Evolutionary conservation across 2,329 filamentous ascomycete species (phyloP).

Genomic region (Cladosporium cucumerinum): DNA sequence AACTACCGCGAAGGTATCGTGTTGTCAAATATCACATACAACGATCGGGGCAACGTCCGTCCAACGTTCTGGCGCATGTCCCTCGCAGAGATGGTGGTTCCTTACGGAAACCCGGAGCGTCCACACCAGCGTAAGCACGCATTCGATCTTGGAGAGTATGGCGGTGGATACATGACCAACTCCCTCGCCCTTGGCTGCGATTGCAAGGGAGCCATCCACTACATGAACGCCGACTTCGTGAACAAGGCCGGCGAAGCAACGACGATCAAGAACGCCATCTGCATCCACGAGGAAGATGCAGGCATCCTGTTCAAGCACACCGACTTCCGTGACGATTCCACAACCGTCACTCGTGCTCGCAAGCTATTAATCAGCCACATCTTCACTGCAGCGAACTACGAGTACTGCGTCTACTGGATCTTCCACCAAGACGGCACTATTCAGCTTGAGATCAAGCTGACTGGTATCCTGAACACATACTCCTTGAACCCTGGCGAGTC

Average conservation of each 20-base stretch:
- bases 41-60: slow-evolving; percentile 72
- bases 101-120: slow-evolving; percentile 77
- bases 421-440: slow-evolving; percentile 91
- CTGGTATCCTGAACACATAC: slow-evolving; percentile 90
- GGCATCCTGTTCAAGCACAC: slow-evolving; percentile 86
- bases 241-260: slow-evolving; percentile 68
- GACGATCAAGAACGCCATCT: slow-evolving; percentile 89
- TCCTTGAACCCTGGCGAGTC: slow-evolving; percentile 76
- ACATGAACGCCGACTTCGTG: slow-evolving; percentile 83
- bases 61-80: slow-evolving; percentile 87
- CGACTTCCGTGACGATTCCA: slow-evolving; percentile 86
- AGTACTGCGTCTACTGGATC: slow-evolving; percentile 83
- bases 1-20: slow-evolving; percentile 92
- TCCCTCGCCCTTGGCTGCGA: slow-evolving; percentile 73
- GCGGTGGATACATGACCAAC: slow-evolving; percentile 81
- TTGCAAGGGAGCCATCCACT: slow-evolving; percentile 88
- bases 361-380: slow-evolving; percentile 87
- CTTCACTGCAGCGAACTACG: slow-evolving; percentile 94
- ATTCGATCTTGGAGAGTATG: slow-evolving; percentile 76
- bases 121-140: slow-evolving; percentile 77
- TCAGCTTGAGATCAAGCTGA: slow-evolving; percentile 85
- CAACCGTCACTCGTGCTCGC: slow-evolving; percentile 78
- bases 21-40: slow-evolving; percentile 84
- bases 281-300: slow-evolving; percentile 89
- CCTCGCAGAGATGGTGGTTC: slow-evolving; percentile 89